phyloP scores from a whole-genome alignment of 2,329 filamentous ascomycete genomes.

The Apiospora sp. region DNA sequence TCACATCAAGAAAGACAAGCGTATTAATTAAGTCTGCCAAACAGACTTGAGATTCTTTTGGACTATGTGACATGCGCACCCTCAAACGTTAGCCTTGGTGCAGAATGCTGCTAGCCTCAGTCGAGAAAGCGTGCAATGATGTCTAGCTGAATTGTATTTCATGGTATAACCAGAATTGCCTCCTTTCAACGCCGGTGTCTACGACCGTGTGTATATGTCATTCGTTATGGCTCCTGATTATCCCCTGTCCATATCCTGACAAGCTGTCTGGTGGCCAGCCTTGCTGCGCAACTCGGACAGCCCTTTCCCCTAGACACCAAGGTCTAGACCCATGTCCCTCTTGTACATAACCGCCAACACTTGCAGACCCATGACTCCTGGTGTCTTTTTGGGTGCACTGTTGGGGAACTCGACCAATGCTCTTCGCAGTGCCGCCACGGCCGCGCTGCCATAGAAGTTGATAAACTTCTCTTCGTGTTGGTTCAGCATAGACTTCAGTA shows the following conservation, averaged over 20 bases:
- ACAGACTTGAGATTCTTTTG: not conserved
- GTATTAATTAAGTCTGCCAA: not conserved
- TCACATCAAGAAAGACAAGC: not conserved
- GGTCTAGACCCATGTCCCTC: constrained; percentile 56
- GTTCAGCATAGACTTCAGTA: constrained; percentile 76
- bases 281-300: not conserved
- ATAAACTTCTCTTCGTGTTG: constrained; percentile 80
- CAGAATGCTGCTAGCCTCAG: not conserved
- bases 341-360: constrained; percentile 63
- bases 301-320: constrained; percentile 36
- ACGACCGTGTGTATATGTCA: not conserved
- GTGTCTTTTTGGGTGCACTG: constrained; percentile 55
- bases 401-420: constrained; percentile 79
- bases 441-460: constrained; percentile 80
- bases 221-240: not conserved
- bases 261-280: not conserved
- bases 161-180: constrained; percentile 11
- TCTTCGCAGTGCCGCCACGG: constrained; percentile 71
- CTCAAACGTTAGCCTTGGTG: not conserved
- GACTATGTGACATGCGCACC: not conserved
- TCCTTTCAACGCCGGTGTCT: not conserved
- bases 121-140: not conserved
- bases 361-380: constrained; percentile 59
- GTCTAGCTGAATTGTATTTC: not conserved
- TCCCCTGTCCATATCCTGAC: not conserved